Percentiles rank a stretch among this genome's conserved stretches.
These are phyloP conservation scores for Trametes elegans DNA, from an alignment of 768 basidiomycete species.

Conservation along the genomic window DNA sequence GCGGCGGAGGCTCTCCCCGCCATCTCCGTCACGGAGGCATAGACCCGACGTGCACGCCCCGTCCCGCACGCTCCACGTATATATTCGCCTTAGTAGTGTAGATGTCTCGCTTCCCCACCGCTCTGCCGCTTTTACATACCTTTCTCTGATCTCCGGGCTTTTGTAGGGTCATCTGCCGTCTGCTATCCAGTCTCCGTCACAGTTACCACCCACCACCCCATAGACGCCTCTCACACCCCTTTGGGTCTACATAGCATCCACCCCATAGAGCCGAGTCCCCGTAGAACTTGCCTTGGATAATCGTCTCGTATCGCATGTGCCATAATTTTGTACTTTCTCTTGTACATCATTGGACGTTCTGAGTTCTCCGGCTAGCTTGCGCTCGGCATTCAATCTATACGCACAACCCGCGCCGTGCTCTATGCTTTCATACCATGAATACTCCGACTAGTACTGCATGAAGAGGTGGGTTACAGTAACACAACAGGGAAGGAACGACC, in stretches of 20 bases:
- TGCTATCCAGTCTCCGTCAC: not conserved
- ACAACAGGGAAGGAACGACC: too few relatives aligned
- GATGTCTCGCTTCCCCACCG: not conserved
- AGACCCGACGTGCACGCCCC: too few relatives aligned
- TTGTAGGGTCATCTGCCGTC: conserved; percentile 5
- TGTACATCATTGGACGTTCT: not conserved
- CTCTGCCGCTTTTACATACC: not conserved
- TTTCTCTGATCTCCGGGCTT: not conserved
- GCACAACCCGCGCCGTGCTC: too few relatives aligned
- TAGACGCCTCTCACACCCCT: not conserved
- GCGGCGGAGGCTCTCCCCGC: not conserved
- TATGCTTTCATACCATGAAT: too few relatives aligned
- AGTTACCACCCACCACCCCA: not conserved
- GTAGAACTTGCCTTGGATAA: conserved; percentile 2
- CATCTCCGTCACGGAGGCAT: conserved; percentile 5
- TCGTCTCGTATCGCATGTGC: conserved; percentile 2
- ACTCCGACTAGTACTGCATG: too few relatives aligned
- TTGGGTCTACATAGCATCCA: too few relatives aligned
- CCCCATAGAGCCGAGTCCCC: conserved; percentile 6
- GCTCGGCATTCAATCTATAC: not conserved
- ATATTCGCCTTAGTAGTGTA: not conserved
- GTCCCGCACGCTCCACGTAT: not conserved
- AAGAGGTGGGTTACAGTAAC: too few relatives aligned
- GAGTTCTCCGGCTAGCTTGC: too few relatives aligned
- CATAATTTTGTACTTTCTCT: not conserved